Percentiles rank a stretch among this genome's conserved stretches.
Evolutionary conservation across 495 filamentous ascomycete genomes (phyloP).

Genomic region (Geopyxis carbonaria): DNA sequence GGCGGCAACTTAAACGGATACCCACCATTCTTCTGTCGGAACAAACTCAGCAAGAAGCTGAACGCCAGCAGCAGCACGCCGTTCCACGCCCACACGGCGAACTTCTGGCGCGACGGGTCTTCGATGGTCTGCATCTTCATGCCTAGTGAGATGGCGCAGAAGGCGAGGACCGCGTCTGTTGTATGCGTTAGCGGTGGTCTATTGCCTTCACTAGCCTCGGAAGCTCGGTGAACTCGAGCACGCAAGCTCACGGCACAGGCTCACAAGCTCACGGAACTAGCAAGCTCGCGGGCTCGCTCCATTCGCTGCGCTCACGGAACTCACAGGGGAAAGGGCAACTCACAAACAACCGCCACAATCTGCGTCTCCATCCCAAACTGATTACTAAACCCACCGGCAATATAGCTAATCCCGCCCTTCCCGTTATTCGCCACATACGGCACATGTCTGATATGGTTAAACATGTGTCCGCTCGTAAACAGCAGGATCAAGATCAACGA

Average conservation of each 20-base stretch:
- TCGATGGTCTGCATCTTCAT: constrained; percentile 78
- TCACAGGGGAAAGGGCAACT: constrained; percentile 27
- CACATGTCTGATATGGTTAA: constrained; percentile 92
- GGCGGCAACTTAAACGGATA: constrained; percentile 92
- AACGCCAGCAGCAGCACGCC: constrained; percentile 64
- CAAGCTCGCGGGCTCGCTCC: too few species aligned
- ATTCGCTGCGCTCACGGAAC: not conserved
- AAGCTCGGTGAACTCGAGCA: too few species aligned
- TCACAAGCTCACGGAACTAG: too few species aligned
- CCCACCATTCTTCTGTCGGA: constrained; percentile 83
- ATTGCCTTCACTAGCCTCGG: constrained; percentile 19
- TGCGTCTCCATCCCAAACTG: constrained; percentile 95
- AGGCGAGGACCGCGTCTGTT: constrained; percentile 78
- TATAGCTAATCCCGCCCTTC: constrained; percentile 72
- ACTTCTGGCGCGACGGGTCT: constrained; percentile 58
- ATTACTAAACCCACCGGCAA: constrained; percentile 84
- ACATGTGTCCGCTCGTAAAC: constrained; percentile 97
- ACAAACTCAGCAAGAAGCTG: constrained; percentile 84
- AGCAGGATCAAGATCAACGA: constrained; percentile 79
- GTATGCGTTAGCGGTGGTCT: too few species aligned
- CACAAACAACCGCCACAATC: constrained; percentile 89
- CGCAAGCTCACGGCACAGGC: too few species aligned
- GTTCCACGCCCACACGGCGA: constrained; percentile 71
- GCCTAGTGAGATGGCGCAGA: constrained; percentile 73
- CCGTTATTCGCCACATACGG: constrained; percentile 88